phyloP scores from a whole-genome alignment of 148 eudicot species.

The Vaccinium macrocarpon region DNA sequence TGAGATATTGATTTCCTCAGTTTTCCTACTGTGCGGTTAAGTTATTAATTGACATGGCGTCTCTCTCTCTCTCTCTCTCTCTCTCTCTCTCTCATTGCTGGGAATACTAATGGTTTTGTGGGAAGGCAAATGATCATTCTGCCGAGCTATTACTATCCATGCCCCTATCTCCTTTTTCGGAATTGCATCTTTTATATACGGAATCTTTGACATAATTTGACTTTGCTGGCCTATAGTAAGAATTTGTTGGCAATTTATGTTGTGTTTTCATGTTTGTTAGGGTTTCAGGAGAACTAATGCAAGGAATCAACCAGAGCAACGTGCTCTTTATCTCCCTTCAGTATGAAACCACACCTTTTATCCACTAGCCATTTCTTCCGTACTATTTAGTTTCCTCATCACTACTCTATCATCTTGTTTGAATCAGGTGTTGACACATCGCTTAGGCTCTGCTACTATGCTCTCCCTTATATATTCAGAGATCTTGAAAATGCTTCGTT shows the following conservation, averaged over 20 bases:
- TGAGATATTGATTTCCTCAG: neutral
- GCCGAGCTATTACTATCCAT: neutral
- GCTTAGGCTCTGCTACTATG: conserved; percentile 71
- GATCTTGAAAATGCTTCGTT: conserved; percentile 68
- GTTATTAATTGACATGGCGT: neutral
- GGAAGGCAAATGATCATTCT: neutral
- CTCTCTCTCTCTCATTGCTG: neutral
- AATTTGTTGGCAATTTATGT: conserved; percentile 2
- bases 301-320: conserved; percentile 50
- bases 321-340: conserved; percentile 84
- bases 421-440: conserved; percentile 76
- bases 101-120: conserved; percentile 2
- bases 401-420: neutral
- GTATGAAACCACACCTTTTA: conserved; percentile 35
- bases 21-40: neutral
- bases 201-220: neutral
- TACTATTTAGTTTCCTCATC: neutral
- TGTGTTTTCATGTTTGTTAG: conserved; percentile 32
- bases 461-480: conserved; percentile 76
- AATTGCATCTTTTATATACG: neutral
- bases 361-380: neutral
- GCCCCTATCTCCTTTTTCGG: neutral
- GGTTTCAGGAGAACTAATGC: conserved; percentile 65
- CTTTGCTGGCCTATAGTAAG: neutral
- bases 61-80: neutral